Base-by-base conservation (phyloP, 441 rosid species). In the Melastoma candidum region DNA sequence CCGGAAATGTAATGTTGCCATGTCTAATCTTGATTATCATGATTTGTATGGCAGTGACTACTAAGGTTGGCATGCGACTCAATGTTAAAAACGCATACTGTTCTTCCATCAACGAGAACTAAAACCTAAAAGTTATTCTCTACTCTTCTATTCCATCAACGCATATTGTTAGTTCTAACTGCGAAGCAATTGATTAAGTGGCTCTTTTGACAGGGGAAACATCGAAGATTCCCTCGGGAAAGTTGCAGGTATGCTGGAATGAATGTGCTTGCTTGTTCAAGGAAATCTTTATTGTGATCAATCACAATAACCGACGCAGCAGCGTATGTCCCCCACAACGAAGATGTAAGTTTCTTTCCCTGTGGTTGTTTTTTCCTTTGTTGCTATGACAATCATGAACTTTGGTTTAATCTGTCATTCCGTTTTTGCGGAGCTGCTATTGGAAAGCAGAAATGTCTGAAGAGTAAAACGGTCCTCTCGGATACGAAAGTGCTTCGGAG, bases 41-140 rank as follows among this genome's bases (percentile, higher is more conserved):
- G 59, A 65, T 32, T 52, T 47, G 12, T 47, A 39, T 44, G 59
- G 3, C 80, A 89, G 95, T 89, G 78, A 89, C 85, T 66, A 89
- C 96, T 56, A 93, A 93, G 81, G 98, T 93, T 71, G 97, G 88
- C 68, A 87, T 84, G 96, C 93, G 96, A 29, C 89, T 89, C 87
- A 89, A 85, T 68, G 80, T 87, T 22, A 73, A 74, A 44, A 75
- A 74, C 24, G 95, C 99, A 0, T 63, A 75, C 50, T 14, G 99
- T 93, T 70, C 74, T 93, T 62, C 84, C 96, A 59, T 93, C 99
- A 25, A 89, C 96, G 26, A 93, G 75, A 77, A 83, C 96, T 29
- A 82, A 97, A 71, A 93, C 95, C 26, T 97, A 87, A 65, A 93
- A 82, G 95, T 89, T 43, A 74, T 63, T 67, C 48, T 65, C 69